phyloP scores from a whole-genome alignment of 2,329 filamentous ascomycete species.

The Diatrype stigma region DNA sequence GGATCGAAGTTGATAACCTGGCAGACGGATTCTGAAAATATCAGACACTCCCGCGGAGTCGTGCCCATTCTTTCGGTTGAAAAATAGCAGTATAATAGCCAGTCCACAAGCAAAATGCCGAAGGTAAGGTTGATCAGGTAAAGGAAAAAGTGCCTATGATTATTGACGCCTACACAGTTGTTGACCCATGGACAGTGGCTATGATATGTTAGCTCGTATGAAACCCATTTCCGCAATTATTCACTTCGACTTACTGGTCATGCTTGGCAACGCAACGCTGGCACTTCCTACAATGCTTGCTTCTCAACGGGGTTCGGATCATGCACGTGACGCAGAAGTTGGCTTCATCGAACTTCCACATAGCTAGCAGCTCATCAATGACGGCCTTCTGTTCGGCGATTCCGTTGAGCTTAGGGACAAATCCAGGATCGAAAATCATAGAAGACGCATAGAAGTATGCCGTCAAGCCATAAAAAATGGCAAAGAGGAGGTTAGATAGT shows the following conservation, averaged over 20 bases:
- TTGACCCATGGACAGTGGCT: constrained; percentile 98
- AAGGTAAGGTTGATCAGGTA: constrained; percentile 77
- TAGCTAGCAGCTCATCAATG: constrained; percentile 78
- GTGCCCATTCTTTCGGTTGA: constrained; percentile 47
- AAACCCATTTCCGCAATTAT: background rate
- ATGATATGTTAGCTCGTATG: constrained; percentile 17
- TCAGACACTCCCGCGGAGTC: constrained; percentile 58
- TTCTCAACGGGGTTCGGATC: constrained; percentile 86
- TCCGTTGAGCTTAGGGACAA: constrained; percentile 84
- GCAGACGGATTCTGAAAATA: constrained; percentile 75
- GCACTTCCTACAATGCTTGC: constrained; percentile 93
- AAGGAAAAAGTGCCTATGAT: constrained; percentile 90
- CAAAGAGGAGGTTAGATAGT: constrained; percentile 77
- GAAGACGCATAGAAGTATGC: constrained; percentile 82
- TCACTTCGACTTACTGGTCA: constrained; percentile 70
- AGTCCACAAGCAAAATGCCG: constrained; percentile 69
- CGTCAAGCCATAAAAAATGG: constrained; percentile 58
- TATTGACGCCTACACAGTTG: constrained; percentile 94
- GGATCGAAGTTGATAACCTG: constrained; percentile 73
- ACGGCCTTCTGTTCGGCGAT: constrained; percentile 84
- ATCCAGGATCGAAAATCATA: constrained; percentile 88
- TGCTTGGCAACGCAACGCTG: constrained; percentile 91
- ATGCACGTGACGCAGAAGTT: constrained; percentile 95
- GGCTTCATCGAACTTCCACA: constrained; percentile 88
- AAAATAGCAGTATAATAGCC: constrained; percentile 69